Conservation (phyloP, 2,329 filamentous ascomycete species). For the Amylocarpus encephaloides region DNA sequence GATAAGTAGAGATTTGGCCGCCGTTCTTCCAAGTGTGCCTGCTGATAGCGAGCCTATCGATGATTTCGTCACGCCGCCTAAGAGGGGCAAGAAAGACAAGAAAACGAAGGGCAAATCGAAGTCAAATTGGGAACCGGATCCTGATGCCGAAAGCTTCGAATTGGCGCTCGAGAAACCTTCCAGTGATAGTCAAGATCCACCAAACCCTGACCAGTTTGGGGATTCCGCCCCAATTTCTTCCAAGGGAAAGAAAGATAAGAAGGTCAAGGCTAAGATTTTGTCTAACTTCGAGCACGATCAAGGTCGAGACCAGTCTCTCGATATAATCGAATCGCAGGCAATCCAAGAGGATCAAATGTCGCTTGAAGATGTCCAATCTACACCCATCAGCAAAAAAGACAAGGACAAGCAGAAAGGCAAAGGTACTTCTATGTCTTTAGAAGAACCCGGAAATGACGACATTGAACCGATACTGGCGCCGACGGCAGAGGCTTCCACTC, state of each 20-base stretch:
- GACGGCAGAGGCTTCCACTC: background rate
- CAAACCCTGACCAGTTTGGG: background rate
- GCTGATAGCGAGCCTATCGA: background rate
- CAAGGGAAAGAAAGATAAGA: slow-evolving; percentile 33
- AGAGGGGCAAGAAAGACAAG: slow-evolving; percentile 33
- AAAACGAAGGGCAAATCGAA: slow-evolving; percentile 9
- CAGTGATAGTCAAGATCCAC: background rate
- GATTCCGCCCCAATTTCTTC: slow-evolving; percentile 4
- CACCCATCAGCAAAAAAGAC: slow-evolving; percentile 27
- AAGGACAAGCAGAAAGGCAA: slow-evolving; percentile 10
- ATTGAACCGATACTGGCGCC: background rate
- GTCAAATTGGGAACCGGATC: background rate
- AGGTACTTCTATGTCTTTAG: background rate
- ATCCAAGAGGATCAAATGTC: too few species aligned
- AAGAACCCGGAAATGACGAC: background rate
- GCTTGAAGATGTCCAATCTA: background rate
- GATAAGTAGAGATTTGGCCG: background rate
- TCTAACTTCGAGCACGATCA: slow-evolving; percentile 12
- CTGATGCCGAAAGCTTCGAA: background rate
- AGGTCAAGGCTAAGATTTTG: slow-evolving; percentile 24
- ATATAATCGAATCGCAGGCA: too few species aligned
- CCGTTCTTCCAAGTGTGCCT: background rate
- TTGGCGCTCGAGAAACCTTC: background rate
- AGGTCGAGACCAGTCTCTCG: too few species aligned
- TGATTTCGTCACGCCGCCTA: slow-evolving; percentile 16